Percentiles rank a stretch among this genome's conserved stretches.
Evolutionary conservation across 129 eudicot species (phyloP).

Genomic region (Flaveria ramosissima): DNA sequence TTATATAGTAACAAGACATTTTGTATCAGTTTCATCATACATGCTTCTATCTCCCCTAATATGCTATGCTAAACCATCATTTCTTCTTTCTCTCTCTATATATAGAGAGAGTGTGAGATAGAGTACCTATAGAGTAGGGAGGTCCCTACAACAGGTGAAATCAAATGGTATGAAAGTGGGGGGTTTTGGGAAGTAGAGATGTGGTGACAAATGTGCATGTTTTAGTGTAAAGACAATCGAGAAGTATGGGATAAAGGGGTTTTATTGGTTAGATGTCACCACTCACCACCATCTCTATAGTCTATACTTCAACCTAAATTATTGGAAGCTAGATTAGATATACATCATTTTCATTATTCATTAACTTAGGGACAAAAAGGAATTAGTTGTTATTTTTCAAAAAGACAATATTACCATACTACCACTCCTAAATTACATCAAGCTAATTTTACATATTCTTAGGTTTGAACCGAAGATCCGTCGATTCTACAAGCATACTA

Average conservation of each 20-base stretch:
- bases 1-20: constrained; percentile 32
- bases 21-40: constrained; percentile 42
- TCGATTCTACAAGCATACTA: no score
- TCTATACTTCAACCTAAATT: constrained; percentile 24
- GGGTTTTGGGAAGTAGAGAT: constrained; percentile 28
- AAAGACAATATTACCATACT: no score
- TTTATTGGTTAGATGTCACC: constrained; percentile 37
- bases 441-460: no score
- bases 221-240: constrained; percentile 33
- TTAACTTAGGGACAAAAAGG: background rate
- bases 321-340: constrained; percentile 28
- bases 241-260: constrained; percentile 38
- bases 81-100: constrained; percentile 5
- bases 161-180: constrained; percentile 30
- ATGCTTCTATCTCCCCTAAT: constrained; percentile 30
- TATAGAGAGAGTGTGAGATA: background rate
- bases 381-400: background rate
- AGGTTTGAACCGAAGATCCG: no score
- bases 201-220: constrained; percentile 21
- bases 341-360: constrained; percentile 15
- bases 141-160: constrained; percentile 39
- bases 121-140: constrained; percentile 22
- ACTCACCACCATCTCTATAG: constrained; percentile 27
- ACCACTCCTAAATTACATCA: no score
- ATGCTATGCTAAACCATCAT: constrained; percentile 18